Percentiles rank a stretch among this genome's conserved stretches.
Conservation (phyloP, 2,329 filamentous ascomycete species). For the Myrmaecium sp. region DNA sequence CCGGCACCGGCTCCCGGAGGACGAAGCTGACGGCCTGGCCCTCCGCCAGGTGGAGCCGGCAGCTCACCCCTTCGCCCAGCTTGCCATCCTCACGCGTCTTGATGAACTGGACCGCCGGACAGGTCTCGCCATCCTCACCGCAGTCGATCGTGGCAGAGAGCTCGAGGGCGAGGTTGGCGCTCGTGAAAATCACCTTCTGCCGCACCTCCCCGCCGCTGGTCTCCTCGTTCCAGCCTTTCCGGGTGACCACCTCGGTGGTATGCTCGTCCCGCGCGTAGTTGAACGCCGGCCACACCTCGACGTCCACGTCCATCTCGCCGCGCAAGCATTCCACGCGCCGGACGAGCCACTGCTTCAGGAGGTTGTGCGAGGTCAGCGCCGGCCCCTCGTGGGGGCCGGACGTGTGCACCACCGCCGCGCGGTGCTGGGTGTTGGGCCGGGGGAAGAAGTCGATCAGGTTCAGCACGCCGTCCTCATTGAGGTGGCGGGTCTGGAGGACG, state of each 20-base stretch:
- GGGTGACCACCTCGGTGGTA: slow-evolving; percentile 36
- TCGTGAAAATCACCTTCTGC: slow-evolving; percentile 40
- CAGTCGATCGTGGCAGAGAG: slow-evolving; percentile 50
- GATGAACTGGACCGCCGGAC: slow-evolving; percentile 38
- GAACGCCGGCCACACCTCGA: slow-evolving; percentile 49
- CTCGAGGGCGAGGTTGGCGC: slow-evolving; percentile 42
- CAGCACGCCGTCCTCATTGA: slow-evolving; percentile 57
- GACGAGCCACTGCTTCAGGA: slow-evolving; percentile 56
- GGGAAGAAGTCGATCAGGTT: slow-evolving; percentile 64
- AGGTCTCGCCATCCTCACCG: slow-evolving; percentile 31
- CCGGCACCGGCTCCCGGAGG: slow-evolving; percentile 42
- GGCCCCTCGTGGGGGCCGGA: too few species aligned
- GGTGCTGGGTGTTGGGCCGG: slow-evolving; percentile 40
- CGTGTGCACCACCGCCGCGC: slow-evolving; percentile 25
- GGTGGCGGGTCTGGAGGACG: slow-evolving; percentile 61
- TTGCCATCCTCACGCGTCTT: slow-evolving; percentile 29
- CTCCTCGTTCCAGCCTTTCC: slow-evolving; percentile 5
- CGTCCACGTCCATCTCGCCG: slow-evolving; percentile 44
- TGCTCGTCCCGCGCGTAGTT: slow-evolving; percentile 50
- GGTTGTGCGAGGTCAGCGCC: not conserved
- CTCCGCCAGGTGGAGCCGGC: slow-evolving; percentile 42
- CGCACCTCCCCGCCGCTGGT: slow-evolving; percentile 8
- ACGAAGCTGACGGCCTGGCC: slow-evolving; percentile 55
- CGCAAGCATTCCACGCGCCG: slow-evolving; percentile 57
- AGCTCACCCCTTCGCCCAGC: slow-evolving; percentile 45